These are phyloP conservation scores for Helianthus tuberosus DNA, from an alignment of 129 eudicot species.

Conservation along the genomic window DNA sequence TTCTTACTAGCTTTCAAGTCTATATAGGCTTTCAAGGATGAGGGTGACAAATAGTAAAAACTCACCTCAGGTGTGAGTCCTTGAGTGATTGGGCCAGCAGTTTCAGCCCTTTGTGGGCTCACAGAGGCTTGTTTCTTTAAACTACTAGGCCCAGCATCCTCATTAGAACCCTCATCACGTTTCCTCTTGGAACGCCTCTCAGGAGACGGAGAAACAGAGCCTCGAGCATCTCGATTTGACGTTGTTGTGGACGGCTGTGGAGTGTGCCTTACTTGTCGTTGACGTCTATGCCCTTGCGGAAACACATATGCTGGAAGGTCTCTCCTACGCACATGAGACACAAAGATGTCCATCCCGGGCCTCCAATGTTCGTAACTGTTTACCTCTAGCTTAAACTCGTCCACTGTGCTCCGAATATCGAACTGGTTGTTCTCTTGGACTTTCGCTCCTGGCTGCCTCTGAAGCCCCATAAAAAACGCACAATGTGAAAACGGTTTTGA, in stretches of 20 bases:
- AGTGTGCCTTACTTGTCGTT: conserved; percentile 32
- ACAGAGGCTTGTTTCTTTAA: conserved; percentile 27
- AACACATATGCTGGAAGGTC: conserved; percentile 44
- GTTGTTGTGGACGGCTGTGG: conserved; percentile 29
- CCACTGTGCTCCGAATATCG: conserved; percentile 35
- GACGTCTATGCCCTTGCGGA: conserved; percentile 41
- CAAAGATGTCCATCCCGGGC: conserved; percentile 43
- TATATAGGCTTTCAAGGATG: not conserved
- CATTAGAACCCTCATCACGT: conserved; percentile 28
- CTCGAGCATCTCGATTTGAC: conserved; percentile 29
- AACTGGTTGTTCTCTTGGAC: conserved; percentile 41
- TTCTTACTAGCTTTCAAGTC: conserved; percentile 3
- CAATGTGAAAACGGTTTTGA: conserved; percentile 37
- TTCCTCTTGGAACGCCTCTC: conserved; percentile 46
- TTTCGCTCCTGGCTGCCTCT: conserved; percentile 44
- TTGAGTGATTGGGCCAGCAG: conserved; percentile 24
- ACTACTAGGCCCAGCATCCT: conserved; percentile 4
- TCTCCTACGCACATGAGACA: conserved; percentile 45
- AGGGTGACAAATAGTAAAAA: not conserved
- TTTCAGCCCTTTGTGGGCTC: conserved; percentile 35
- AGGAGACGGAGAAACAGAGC: conserved; percentile 36
- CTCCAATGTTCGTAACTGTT: conserved; percentile 35
- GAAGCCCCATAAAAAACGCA: conserved; percentile 49
- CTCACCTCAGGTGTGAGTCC: conserved; percentile 36
- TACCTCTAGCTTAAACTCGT: conserved; percentile 30